Evolutionary conservation across 2,329 filamentous ascomycete genomes (phyloP).

Genomic region (Mycogone perniciosa): DNA sequence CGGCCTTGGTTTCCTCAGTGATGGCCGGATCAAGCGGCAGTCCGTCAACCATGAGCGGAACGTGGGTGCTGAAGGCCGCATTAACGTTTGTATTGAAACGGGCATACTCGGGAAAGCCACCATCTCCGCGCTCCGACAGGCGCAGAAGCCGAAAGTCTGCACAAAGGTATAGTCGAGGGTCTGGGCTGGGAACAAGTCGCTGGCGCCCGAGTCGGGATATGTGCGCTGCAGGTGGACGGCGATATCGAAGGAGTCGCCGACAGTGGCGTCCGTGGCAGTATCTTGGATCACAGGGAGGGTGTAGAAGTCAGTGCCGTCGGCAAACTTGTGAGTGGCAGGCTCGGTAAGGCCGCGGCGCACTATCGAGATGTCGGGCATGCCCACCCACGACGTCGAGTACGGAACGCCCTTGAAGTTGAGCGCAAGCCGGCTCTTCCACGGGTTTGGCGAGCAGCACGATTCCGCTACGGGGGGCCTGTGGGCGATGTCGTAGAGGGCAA

Average conservation of each 20-base stretch:
- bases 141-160: slow-evolving; percentile 17
- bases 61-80: slow-evolving; percentile 43
- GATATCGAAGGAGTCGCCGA: slow-evolving; percentile 63
- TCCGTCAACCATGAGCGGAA: slow-evolving; percentile 31
- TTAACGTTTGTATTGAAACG: slow-evolving; percentile 52
- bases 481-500: slow-evolving; percentile 39
- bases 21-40: slow-evolving; percentile 47
- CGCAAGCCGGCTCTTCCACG: slow-evolving; percentile 30
- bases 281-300: slow-evolving; percentile 55
- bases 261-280: slow-evolving; percentile 26
- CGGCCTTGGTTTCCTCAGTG: slow-evolving; percentile 37
- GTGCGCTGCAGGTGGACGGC: slow-evolving; percentile 50
- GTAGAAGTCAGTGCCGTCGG: slow-evolving; percentile 51
- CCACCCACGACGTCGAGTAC: slow-evolving; percentile 40
- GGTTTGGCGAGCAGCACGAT: slow-evolving; percentile 23
- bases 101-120: slow-evolving; percentile 32
- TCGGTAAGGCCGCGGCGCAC: slow-evolving; percentile 41
- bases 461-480: slow-evolving; percentile 25
- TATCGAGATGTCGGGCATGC: slow-evolving; percentile 43
- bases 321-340: slow-evolving; percentile 45
- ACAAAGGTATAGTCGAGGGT: slow-evolving; percentile 35
- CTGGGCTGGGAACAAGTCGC: slow-evolving; percentile 42
- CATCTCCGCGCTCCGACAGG: slow-evolving; percentile 28
- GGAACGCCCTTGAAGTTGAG: slow-evolving; percentile 36
- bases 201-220: slow-evolving; percentile 40